Evolutionary conservation across 2,329 filamentous ascomycete genomes (phyloP), one percentile per base, ranked within the genome.

Genomic region (Colletotrichum sp.): DNA sequence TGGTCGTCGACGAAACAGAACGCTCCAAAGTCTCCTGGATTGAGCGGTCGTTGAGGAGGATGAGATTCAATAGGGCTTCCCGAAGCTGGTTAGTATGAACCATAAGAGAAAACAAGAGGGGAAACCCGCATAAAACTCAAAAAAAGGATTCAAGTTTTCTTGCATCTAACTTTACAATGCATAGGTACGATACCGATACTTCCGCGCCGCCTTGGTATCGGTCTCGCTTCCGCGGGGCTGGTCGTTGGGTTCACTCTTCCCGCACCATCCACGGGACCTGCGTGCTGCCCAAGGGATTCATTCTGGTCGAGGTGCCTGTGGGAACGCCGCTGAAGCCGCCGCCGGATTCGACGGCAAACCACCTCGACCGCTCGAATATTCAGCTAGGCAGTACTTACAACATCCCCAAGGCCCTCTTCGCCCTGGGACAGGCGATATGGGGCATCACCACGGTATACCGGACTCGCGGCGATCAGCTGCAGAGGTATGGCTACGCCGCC

Each of bases 401-500:
- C 62, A 32, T 77, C 10, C 62, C 76, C 2, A 77, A 78, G 24
- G 61, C 59, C 14, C 26, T 81, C 3, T 74, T 80, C 30, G 72
- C 74, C 3, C 21, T 80, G 9, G 65, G 77, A 5, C 81, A 82
- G 64, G 76, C 79, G 8, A 30, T 78, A 18, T 81, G 69, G 66
- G 78, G 75, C 9, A 34, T 71, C 16, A 56, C 69, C 7, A 81
- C 79, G 12, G 61, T 82, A 9, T 80, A 81, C 67, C 72, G 76
- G 7, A 71, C 78, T 10, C 73, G 78, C 18, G 80, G 73, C 56
- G 76, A 79, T 76, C 81, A 80, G 71, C 63, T 83, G 56, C 59
- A 78, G 5, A 63, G 52, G 9, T 81, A 80, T 36, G 82, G 82
- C 34, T 83, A 81, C 38, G 81, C 80, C 0, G 80, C 81, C n/a